Conservation (phyloP, 1,284 basidiomycete species). For the Boletus hoseneyae region DNA sequence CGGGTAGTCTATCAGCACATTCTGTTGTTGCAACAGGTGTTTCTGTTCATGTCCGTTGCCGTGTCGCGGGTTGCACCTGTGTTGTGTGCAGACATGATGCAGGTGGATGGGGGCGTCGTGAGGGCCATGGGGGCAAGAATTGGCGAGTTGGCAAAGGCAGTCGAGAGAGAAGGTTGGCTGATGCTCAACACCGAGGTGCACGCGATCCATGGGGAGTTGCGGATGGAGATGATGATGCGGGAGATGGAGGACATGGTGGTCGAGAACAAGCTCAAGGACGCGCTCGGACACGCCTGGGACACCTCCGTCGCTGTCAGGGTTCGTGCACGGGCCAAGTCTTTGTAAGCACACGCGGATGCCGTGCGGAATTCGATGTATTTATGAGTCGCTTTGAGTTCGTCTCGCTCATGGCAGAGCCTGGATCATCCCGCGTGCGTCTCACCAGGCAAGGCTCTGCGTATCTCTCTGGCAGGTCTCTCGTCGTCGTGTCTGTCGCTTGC, state of each 20-base stretch:
- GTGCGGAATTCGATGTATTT: too few relatives aligned
- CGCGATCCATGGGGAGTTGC: conserved; percentile 12
- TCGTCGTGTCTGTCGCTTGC: too few relatives aligned
- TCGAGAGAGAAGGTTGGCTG: conserved; percentile 33
- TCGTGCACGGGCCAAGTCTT: conserved; percentile 30
- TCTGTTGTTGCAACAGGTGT: conserved; percentile 71
- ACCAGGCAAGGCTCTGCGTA: conserved; percentile 13
- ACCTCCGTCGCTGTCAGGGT: conserved; percentile 28
- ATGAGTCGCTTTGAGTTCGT: too few relatives aligned
- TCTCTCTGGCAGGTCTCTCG: conserved; percentile 13
- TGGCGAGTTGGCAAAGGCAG: conserved; percentile 12
- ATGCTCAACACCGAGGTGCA: conserved; percentile 23
- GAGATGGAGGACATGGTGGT: conserved; percentile 66
- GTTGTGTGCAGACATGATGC: conserved; percentile 43
- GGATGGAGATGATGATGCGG: conserved; percentile 41
- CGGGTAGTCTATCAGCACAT: conserved; percentile 72
- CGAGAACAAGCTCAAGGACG: conserved; percentile 53
- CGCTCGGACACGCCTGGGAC: conserved; percentile 52
- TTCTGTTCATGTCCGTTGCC: conserved; percentile 68
- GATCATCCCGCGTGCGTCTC: conserved; percentile 1
- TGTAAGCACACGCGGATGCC: conserved; percentile 27
- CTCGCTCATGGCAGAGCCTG: too few relatives aligned
- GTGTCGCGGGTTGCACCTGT: conserved; percentile 65
- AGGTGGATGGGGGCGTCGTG: conserved; percentile 12
- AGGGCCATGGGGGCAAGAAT: conserved; percentile 25